Base-by-base conservation (phyloP, 805 yeast genomes). In the Candida sonorensis region DNA sequence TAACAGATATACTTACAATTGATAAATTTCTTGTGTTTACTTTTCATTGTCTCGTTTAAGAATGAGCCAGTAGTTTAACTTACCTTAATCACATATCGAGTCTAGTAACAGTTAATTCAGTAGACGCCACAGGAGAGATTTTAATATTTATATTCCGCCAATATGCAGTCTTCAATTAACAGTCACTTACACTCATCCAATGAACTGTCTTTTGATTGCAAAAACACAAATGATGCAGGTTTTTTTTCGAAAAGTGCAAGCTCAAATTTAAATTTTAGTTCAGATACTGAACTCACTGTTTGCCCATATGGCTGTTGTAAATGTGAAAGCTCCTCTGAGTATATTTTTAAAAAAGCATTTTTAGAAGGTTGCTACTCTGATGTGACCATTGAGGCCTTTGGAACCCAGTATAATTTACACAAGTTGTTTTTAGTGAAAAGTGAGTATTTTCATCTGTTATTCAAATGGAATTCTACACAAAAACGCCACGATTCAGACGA, bases 331-430 rank as follows among this genome's bases (percentile, higher is more conserved):
- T 20, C 41, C 7, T 35, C 48, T 4, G 59, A 53, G 14, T 62
- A 59, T 36, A 49, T 67, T 20, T 51, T 56, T 35, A 51, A 51
- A 29, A 47, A 58, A 23, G 75, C 72, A 1, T 61, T 64, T 38
- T 34, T 64, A 6, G 61, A 64, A 24, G 75, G 75, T 0, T 59
- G 57, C 2, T 68, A 69, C 35, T 63, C 69, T 2, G 77, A 72
- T 48, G 67, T 72, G 22, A 57, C 67, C 0, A 50, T 73, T 8
- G 46, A 37, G 35, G 77, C 75, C 2, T 73, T 73, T 44, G 66
- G 59, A 3, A 51, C 54, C 16, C 51, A 51, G 11, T 74, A 71
- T 44, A 46, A 45, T n/a, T 47, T 74, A 2, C 80, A 73, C 40
- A 55, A 59, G 38, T 37, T 74, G 27, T 52, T 73, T 9, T 50